Evolutionary conservation across 176 grass and related monocot genomes (phyloP), one percentile per base, ranked within the genome.

Genomic region (Triticum urartu): DNA sequence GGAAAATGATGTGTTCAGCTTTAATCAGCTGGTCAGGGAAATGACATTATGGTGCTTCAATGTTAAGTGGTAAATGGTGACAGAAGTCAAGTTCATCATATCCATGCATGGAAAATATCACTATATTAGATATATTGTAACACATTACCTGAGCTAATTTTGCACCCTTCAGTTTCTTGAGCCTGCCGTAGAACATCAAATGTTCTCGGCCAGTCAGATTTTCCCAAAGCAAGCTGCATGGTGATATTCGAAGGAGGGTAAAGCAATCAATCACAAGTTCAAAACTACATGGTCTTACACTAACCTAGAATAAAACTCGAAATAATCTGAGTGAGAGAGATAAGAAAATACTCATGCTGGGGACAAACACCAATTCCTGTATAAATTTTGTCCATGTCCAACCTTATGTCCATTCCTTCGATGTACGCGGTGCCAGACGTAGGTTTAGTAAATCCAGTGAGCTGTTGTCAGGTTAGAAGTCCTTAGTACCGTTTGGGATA

Each of bases 221-320:
- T 87, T 98, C 96, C 96, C 96, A 95, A 64, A 98, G 92, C 84
- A 98, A 91, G 78, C 96, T 98, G 87, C 75, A 92, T 61, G 80
- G 67, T 39, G 33, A 58, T 65, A 40, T 77, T 80, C 43, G 63
- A 68, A 64, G 22, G 12, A 63, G 33, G 68, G 13, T 24, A 43
- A 45, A 78, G 7, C 62, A 2, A 67, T 56, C 22, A 75, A 17
- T 28, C 25, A 67, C 22, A 74, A 75, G 24, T 74, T 80, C 4
- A 13, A 25, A 66, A 22, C 24, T 38, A 78, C 4, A 36, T 25
- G 17, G 9, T 64, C 48, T 69, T 25, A 32, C 72, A 43, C 10
- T 35, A 40, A 32, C 8, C 77, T 22, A 84, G 18, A 65, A 72
- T 14, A 9, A 6, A 6, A 15, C 32, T 43, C 28, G 69, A 25